Conservation (phyloP, 768 basidiomycete species). For the Hygrophoropsis aurantiaca region DNA sequence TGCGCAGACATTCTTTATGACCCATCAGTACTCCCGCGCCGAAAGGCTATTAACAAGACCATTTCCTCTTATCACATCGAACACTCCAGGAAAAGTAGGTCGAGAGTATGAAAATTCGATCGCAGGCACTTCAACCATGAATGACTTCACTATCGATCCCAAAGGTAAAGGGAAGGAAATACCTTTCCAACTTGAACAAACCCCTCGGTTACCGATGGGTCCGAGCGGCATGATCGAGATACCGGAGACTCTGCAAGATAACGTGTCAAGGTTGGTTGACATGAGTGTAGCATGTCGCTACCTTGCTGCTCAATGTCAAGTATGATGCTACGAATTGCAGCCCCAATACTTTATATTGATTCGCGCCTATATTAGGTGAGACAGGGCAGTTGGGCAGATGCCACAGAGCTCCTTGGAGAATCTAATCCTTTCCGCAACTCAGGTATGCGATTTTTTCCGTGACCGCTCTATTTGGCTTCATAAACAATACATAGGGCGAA, state of each 20-base stretch:
- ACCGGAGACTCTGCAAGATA: conserved; percentile 60
- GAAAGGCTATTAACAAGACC: conserved; percentile 89
- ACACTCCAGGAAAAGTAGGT: conserved; percentile 30
- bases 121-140: conserved; percentile 35
- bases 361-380: conserved; percentile 47
- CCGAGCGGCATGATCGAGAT: conserved; percentile 71
- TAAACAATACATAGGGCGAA: conserved; percentile 41
- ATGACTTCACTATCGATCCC: conserved; percentile 34
- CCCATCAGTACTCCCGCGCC: conserved; percentile 91
- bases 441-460: conserved; percentile 40
- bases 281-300: conserved; percentile 96
- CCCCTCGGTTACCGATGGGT: conserved; percentile 67
- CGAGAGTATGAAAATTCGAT: conserved; percentile 19
- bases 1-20: conserved; percentile 96
- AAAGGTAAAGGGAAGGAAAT: conserved; percentile 70
- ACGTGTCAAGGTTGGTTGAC: conserved; percentile 79
- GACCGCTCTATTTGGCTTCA: neutral
- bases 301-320: conserved; percentile 93
- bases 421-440: conserved; percentile 83
- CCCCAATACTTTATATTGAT: neutral
- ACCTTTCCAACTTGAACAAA: conserved; percentile 33
- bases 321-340: conserved; percentile 30
- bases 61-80: conserved; percentile 57
- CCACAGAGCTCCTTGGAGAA: conserved; percentile 90
- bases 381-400: conserved; percentile 90